Conservation (phyloP, 2,329 filamentous ascomycete genomes). For the Fusarium irregulare region DNA sequence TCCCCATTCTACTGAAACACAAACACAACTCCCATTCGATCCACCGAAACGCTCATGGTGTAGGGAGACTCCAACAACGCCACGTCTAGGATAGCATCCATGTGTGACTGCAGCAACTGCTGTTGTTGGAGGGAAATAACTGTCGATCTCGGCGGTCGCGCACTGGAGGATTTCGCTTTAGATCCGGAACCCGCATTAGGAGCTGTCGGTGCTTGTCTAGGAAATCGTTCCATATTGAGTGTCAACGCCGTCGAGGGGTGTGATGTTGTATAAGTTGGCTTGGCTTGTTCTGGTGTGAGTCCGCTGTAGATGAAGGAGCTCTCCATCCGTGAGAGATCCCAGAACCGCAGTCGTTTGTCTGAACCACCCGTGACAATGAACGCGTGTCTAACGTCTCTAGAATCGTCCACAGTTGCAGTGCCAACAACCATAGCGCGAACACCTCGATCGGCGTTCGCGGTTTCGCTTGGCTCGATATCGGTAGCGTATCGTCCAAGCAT, state of each 20-base stretch:
- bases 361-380: conserved; percentile 90
- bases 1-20: conserved; percentile 69
- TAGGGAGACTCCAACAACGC: conserved; percentile 90
- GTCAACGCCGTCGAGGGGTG: conserved; percentile 72
- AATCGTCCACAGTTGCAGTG: conserved; percentile 75
- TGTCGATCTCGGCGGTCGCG: conserved; percentile 75
- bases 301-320: conserved; percentile 85
- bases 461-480: conserved; percentile 71
- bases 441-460: conserved; percentile 70
- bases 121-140: conserved; percentile 91
- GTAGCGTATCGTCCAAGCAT: conserved; percentile 89
- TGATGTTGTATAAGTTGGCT: conserved; percentile 76
- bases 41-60: conserved; percentile 90
- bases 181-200: conserved; percentile 48
- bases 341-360: conserved; percentile 92
- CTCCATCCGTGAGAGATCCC: conserved; percentile 85
- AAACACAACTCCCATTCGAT: conserved; percentile 89
- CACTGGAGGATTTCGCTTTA: conserved; percentile 48
- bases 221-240: conserved; percentile 73
- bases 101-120: conserved; percentile 83
- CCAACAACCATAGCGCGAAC: conserved; percentile 81
- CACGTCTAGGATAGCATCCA: conserved; percentile 89
- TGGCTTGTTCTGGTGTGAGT: conserved; percentile 73
- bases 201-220: conserved; percentile 52
- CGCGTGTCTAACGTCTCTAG: conserved; percentile 78